These are phyloP conservation scores for Mitragyna speciosa DNA, from an alignment of 257 asterid genomes.

Conservation along the genomic window DNA sequence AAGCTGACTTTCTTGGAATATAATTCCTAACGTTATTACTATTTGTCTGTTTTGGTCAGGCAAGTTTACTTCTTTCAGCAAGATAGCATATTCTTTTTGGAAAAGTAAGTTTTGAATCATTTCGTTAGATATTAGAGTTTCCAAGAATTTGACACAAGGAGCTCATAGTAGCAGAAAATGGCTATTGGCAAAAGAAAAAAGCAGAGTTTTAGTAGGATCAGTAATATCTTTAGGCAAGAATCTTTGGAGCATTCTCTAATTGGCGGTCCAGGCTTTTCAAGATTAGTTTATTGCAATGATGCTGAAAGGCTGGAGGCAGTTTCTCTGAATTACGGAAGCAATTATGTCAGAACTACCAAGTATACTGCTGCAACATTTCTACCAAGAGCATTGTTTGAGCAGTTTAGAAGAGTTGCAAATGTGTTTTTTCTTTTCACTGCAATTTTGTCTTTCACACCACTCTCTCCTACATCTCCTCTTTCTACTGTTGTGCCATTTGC, in stretches of 20 bases:
- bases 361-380: conserved; percentile 61
- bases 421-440: conserved; percentile 62
- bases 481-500: conserved; percentile 59
- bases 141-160: neutral
- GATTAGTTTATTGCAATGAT: conserved; percentile 61
- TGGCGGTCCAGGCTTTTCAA: conserved; percentile 70
- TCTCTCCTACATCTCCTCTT: conserved; percentile 58
- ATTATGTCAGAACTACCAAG: conserved; percentile 69
- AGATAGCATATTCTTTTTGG: neutral
- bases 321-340: conserved; percentile 38
- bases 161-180: conserved; percentile 23
- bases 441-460: conserved; percentile 54
- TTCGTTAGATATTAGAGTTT: neutral
- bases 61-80: neutral
- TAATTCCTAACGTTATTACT: neutral
- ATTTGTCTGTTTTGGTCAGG: neutral
- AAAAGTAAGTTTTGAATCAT: neutral
- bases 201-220: conserved; percentile 46
- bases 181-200: conserved; percentile 31
- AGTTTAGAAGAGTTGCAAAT: conserved; percentile 79
- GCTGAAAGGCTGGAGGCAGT: conserved; percentile 38
- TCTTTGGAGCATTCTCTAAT: conserved; percentile 44
- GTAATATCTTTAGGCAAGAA: conserved; percentile 44
- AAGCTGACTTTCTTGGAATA: neutral
- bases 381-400: conserved; percentile 74